These are phyloP conservation scores for Hypoxylon sp. DNA, from an alignment of 2,329 filamentous ascomycete species.

Conservation along the genomic window DNA sequence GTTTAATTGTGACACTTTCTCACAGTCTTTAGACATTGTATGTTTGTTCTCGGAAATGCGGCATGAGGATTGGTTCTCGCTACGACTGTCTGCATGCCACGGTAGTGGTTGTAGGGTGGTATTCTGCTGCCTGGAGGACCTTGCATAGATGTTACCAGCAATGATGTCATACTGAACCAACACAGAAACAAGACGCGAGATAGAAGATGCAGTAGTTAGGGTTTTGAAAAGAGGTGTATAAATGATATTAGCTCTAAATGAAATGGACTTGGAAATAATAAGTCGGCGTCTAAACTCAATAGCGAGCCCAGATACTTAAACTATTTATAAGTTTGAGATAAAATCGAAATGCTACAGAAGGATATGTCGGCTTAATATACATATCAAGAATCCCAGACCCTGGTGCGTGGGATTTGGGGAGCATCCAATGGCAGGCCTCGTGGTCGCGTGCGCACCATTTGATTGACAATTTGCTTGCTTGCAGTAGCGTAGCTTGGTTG, in stretches of 20 bases:
- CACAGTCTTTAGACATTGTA: background rate
- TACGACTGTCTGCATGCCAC: constrained; percentile 2
- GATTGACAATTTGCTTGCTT: constrained; percentile 27
- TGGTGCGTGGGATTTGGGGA: constrained; percentile 21
- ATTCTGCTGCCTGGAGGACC: constrained; percentile 20
- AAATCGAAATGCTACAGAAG: background rate
- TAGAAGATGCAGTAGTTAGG: background rate
- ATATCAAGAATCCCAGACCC: constrained; percentile 7
- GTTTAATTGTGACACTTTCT: background rate
- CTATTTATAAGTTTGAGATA: background rate
- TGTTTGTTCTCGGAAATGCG: background rate
- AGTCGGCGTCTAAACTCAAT: background rate
- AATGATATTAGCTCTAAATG: background rate
- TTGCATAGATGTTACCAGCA: constrained; percentile 10
- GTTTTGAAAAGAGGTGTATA: background rate
- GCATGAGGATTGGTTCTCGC: constrained; percentile 10
- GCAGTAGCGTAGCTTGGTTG: constrained; percentile 13
- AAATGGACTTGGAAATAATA: background rate
- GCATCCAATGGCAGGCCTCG: constrained; percentile 22
- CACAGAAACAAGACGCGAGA: background rate
- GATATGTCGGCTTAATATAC: background rate
- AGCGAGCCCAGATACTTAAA: background rate
- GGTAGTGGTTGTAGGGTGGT: background rate
- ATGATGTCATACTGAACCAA: constrained; percentile 18
- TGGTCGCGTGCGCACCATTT: constrained; percentile 29